phyloP scores from a whole-genome alignment of 1,284 basidiomycete species.

The Ceratobasidium sp. region DNA sequence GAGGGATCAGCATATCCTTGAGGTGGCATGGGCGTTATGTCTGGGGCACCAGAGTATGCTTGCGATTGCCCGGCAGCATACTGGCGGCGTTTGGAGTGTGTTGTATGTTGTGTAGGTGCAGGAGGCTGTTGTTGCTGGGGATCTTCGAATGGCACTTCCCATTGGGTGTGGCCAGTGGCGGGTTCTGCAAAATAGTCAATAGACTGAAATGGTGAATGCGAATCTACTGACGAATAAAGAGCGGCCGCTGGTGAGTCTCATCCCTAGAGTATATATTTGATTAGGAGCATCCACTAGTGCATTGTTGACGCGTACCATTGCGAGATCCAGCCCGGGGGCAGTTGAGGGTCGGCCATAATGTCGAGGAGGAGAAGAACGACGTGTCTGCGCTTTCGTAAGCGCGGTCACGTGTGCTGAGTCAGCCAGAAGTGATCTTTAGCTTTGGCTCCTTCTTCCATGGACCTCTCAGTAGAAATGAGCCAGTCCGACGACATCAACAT shows the following conservation, averaged over 20 bases:
- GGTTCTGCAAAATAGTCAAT: slow-evolving; percentile 59
- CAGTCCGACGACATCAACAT: slow-evolving; percentile 32
- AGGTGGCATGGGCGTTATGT: slow-evolving; percentile 51
- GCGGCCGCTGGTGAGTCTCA: slow-evolving; percentile 79
- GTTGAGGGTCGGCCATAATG: slow-evolving; percentile 56
- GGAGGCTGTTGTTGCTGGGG: slow-evolving; percentile 48
- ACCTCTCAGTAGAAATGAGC: slow-evolving; percentile 12
- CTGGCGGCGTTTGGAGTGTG: slow-evolving; percentile 78
- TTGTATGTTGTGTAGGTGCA: slow-evolving; percentile 50
- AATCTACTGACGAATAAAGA: slow-evolving; percentile 79
- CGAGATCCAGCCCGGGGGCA: slow-evolving; percentile 90
- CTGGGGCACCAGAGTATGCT: slow-evolving; percentile 74
- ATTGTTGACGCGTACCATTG: slow-evolving; percentile 72
- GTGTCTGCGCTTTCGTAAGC: slow-evolving; percentile 39
- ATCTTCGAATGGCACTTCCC: slow-evolving; percentile 67
- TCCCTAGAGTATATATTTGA: slow-evolving; percentile 70
- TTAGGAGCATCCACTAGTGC: not conserved
- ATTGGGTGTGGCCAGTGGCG: slow-evolving; percentile 71
- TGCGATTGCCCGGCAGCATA: slow-evolving; percentile 92
- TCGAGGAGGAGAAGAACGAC: slow-evolving; percentile 33
- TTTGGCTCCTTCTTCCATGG: slow-evolving; percentile 13
- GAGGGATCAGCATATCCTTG: slow-evolving; percentile 41
- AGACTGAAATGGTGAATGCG: slow-evolving; percentile 20
- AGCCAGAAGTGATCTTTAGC: not conserved
- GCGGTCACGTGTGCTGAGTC: slow-evolving; percentile 16